Conservation (phyloP, 306 rosid genomes). For the Trifolium subterraneum region DNA sequence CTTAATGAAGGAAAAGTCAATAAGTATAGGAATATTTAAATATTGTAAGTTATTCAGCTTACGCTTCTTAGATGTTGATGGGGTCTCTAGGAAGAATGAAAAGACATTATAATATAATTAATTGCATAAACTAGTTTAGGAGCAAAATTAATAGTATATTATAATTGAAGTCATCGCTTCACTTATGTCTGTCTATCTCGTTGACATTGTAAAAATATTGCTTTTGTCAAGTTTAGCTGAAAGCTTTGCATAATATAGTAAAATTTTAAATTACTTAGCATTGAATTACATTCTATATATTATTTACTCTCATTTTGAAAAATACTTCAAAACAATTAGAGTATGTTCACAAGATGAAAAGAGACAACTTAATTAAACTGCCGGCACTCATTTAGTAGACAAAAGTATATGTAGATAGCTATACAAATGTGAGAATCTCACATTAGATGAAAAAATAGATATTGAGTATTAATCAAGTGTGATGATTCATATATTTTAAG, state of each 20-base stretch:
- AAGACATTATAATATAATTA: slow-evolving; percentile 40
- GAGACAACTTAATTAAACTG: neutral
- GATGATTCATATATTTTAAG: too few species aligned
- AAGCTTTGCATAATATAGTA: slow-evolving; percentile 19
- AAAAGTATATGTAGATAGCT: too few species aligned
- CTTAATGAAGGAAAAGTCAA: slow-evolving; percentile 13
- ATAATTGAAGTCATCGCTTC: slow-evolving; percentile 33
- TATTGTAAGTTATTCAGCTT: slow-evolving; percentile 22
- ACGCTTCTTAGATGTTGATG: slow-evolving; percentile 39
- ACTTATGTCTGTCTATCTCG: slow-evolving; percentile 37
- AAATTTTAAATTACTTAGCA: neutral
- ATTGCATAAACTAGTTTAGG: slow-evolving; percentile 33
- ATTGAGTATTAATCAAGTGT: too few species aligned
- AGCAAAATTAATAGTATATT: slow-evolving; percentile 34
- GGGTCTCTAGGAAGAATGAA: slow-evolving; percentile 43
- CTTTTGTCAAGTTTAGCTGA: slow-evolving; percentile 38
- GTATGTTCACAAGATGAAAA: neutral
- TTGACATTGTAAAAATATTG: slow-evolving; percentile 44
- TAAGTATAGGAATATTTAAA: slow-evolving; percentile 24
- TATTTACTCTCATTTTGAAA: neutral
- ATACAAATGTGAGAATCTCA: too few species aligned
- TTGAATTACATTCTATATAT: neutral
- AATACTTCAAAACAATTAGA: neutral
- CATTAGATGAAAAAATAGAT: too few species aligned
- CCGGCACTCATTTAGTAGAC: slow-evolving; percentile 8